phyloP scores from a whole-genome alignment of 805 yeast genomes.

The Saccharomyces eubayanus region DNA sequence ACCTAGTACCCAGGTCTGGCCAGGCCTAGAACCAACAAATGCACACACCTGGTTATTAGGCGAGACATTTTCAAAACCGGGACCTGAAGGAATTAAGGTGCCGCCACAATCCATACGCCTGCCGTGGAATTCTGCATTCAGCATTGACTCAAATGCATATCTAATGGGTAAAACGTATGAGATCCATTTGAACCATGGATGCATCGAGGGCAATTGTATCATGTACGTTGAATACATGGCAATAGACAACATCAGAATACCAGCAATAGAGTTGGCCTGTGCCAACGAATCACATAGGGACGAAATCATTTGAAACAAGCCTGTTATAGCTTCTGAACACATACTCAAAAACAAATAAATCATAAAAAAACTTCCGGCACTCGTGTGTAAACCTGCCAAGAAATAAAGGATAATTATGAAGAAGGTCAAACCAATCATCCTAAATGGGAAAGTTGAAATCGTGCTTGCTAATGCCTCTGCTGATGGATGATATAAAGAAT shows the following conservation, averaged over 20 bases:
- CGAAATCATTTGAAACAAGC: constrained; percentile 46
- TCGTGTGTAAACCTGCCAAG: constrained; percentile 42
- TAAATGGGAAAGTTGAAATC: constrained; percentile 56
- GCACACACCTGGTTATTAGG: constrained; percentile 43
- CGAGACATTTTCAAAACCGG: constrained; percentile 38
- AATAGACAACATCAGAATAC: constrained; percentile 41
- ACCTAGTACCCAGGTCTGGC: constrained; percentile 48
- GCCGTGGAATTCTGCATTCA: constrained; percentile 20
- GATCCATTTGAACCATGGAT: constrained; percentile 62
- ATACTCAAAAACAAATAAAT: constrained; percentile 35
- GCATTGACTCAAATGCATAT: constrained; percentile 51
- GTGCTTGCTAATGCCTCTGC: constrained; percentile 63
- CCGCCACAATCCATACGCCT: constrained; percentile 26
- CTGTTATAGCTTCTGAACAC: constrained; percentile 22
- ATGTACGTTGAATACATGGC: constrained; percentile 53
- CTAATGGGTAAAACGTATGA: constrained; percentile 46
- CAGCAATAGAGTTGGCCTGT: constrained; percentile 51
- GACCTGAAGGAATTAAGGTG: constrained; percentile 48
- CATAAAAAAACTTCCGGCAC: constrained; percentile 50
- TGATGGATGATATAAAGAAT: constrained; percentile 68
- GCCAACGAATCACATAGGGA: constrained; percentile 41
- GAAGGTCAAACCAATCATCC: constrained; percentile 37
- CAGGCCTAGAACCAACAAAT: constrained; percentile 52
- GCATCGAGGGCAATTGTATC: constrained; percentile 51
- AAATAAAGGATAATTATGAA: constrained; percentile 50